These are phyloP conservation scores for Nyctanthes arbortristis DNA, from an alignment of 257 asterid genomes.

Conservation along the genomic window DNA sequence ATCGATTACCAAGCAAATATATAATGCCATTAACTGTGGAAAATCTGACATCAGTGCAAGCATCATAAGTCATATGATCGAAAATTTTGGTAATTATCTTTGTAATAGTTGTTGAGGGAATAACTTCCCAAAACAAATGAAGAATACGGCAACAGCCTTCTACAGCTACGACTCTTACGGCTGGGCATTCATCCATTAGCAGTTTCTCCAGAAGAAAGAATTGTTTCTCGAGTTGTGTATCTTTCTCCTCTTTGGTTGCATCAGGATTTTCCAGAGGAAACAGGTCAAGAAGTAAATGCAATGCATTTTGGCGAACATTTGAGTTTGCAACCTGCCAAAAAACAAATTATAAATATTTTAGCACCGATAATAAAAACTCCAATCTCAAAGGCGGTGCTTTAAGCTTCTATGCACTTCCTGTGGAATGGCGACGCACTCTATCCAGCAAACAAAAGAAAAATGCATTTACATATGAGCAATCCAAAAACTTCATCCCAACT, in stretches of 20 bases:
- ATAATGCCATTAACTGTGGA: slow-evolving; percentile 81
- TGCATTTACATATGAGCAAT: slow-evolving; percentile 1
- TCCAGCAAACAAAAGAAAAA: background rate
- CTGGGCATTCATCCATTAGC: slow-evolving; percentile 86
- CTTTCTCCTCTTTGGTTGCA: slow-evolving; percentile 84
- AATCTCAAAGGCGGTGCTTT: background rate
- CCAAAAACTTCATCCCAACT: background rate
- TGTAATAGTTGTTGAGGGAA: slow-evolving; percentile 79
- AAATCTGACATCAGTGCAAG: slow-evolving; percentile 80
- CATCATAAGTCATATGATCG: slow-evolving; percentile 69
- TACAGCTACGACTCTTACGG: slow-evolving; percentile 87
- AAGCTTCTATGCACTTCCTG: background rate
- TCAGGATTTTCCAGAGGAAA: slow-evolving; percentile 95
- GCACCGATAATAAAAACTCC: background rate
- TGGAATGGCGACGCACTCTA: background rate
- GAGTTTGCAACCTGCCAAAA: slow-evolving; percentile 85
- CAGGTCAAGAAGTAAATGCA: slow-evolving; percentile 80
- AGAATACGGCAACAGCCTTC: slow-evolving; percentile 96
- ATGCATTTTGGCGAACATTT: slow-evolving; percentile 89
- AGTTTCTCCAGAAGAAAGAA: slow-evolving; percentile 81
- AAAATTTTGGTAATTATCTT: slow-evolving; percentile 68
- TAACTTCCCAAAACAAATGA: slow-evolving; percentile 88
- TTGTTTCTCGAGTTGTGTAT: slow-evolving; percentile 72
- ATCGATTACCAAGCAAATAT: slow-evolving; percentile 90
- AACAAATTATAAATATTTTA: background rate